Base-by-base conservation (phyloP, 2,329 filamentous ascomycete species). In the Pseudogymnoascus pannorum region DNA sequence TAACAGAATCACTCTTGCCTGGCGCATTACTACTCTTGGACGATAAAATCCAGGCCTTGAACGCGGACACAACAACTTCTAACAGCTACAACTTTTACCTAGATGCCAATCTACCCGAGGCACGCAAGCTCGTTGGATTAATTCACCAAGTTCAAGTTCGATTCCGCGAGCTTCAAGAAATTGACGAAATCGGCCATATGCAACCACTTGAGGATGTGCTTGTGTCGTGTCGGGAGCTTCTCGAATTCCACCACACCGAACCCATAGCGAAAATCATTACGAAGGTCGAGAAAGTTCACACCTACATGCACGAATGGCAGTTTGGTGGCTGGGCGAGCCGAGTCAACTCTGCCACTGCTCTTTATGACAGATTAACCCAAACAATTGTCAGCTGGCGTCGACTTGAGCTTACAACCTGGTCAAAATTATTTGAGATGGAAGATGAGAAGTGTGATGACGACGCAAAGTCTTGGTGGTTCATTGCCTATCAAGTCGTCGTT, bases 401-500 rank as follows among this genome's bases (percentile, higher is more conserved):
- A 63, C 79, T 99, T 31, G 94, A 99, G 71, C 79, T 99, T 24
- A 88, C 89, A 0, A 97, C 93, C 0, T 99, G 94, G 94, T 87
- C 89, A 35, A 89, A 87, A 42, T 75, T 99, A 2, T 88, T 99
- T 63, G 91, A 96, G 67, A 85, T 89, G 72, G 94, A 99, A 73
- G 81, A 86, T 36, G 80, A 84, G 60, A 91, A 88, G 68, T 92
- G 87, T 68, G 79, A 87, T 20, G 83, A 90, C 57, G 87, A 91
- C 69, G 92, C 93, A 2, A 87, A 86, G 68, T 87, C 88, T 14
- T 99, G 94, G 94, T 99, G 92, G 87, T 99, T 97, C 68, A 82
- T 97, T 63, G 92, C 93, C 1, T 99, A 97, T 69, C 91, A 97
- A 73, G 91, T 88, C 4, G 84, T 96, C 42, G 82, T 99, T 67